Conservation (phyloP, 139 green algal genomes). For the Chlamydomonas sphaeroides region DNA sequence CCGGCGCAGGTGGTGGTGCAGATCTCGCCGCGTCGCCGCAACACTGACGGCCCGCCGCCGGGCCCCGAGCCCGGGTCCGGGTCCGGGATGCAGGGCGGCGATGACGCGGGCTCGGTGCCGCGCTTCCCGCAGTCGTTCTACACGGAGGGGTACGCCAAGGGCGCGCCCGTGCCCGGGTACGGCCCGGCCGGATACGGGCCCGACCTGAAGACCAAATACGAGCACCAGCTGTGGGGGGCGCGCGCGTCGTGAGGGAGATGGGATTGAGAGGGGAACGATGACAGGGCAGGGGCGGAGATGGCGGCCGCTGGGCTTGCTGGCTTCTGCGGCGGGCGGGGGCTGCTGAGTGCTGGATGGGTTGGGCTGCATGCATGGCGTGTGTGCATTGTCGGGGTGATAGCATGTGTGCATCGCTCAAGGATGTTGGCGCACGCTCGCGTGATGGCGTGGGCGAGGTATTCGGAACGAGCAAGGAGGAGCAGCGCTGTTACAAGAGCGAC, state of each 20-base stretch:
- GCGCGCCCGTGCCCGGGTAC: background rate
- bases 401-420: too few species aligned
- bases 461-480: too few species aligned
- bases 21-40: background rate
- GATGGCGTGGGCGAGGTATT: too few species aligned
- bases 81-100: background rate
- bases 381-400: too few species aligned
- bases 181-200: background rate
- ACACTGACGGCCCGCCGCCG: background rate
- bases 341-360: too few species aligned
- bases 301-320: too few species aligned
- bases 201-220: conserved; percentile 7
- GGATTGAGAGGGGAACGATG: too few species aligned
- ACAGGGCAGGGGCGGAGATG: too few species aligned
- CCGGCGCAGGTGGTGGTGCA: background rate
- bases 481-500: too few species aligned
- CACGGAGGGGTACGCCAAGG: background rate
- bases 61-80: background rate
- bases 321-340: too few species aligned
- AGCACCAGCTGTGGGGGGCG: background rate
- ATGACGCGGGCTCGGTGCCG: background rate
- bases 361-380: too few species aligned
- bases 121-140: conserved; percentile 22
- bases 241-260: background rate
- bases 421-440: too few species aligned